phyloP scores from a whole-genome alignment of 2,329 filamentous ascomycete genomes.

The Exophiala alcalophila region DNA sequence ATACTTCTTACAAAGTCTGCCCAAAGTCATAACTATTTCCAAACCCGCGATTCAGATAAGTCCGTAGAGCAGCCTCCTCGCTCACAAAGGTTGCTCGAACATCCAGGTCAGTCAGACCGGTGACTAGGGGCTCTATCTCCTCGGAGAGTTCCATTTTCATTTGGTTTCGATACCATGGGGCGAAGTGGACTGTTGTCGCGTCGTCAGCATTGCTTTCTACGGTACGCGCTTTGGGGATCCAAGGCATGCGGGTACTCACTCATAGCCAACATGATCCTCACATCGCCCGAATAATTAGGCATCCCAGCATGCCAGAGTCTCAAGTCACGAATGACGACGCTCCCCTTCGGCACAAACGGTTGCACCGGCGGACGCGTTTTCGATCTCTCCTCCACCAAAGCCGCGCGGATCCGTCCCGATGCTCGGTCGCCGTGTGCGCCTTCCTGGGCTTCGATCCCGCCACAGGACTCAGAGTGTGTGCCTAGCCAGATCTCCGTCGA shows the following conservation, averaged over 20 bases:
- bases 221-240: not conserved
- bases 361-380: conserved; percentile 38
- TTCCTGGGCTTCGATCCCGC: conserved; percentile 44
- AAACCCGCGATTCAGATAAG: conserved; percentile 57
- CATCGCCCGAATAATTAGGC: conserved; percentile 44
- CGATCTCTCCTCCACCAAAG: conserved; percentile 35
- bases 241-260: conserved; percentile 25
- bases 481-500: conserved; percentile 61
- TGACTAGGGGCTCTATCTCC: conserved; percentile 48
- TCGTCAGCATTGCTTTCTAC: conserved; percentile 3
- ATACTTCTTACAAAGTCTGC: too few relatives aligned
- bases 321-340: conserved; percentile 47
- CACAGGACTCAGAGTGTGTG: conserved; percentile 48
- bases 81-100: conserved; percentile 52
- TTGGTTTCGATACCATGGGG: conserved; percentile 50
- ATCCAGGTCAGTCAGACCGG: conserved; percentile 45
- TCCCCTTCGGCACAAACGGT: conserved; percentile 45
- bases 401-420: conserved; percentile 49
- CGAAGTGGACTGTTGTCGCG: conserved; percentile 40
- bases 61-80: conserved; percentile 42
- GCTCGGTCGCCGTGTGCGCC: conserved; percentile 52
- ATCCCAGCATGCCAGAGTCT: conserved; percentile 52
- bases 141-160: conserved; percentile 57
- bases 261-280: conserved; percentile 47
- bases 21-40: conserved; percentile 63